Evolutionary conservation across 768 basidiomycete species (phyloP).

Genomic region (Podaxis sp.): DNA sequence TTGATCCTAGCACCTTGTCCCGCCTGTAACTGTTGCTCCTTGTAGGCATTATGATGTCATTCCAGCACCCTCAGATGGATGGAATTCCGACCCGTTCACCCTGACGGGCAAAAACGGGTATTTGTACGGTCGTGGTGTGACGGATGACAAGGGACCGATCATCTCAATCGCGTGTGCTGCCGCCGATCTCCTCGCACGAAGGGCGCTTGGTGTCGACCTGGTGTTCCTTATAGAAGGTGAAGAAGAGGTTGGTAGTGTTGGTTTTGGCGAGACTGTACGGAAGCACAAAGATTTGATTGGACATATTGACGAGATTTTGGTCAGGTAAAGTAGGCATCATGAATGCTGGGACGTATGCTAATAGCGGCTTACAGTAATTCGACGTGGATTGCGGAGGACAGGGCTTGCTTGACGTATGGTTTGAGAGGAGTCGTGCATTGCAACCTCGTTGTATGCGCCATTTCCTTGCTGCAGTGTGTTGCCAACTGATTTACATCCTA

Average conservation of each 20-base stretch:
- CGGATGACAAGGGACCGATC: conserved; percentile 96
- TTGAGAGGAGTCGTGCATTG: conserved; percentile 93
- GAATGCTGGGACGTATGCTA: not conserved
- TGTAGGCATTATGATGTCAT: conserved; percentile 94
- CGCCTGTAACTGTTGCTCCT: conserved; percentile 2
- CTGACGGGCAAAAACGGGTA: conserved; percentile 85
- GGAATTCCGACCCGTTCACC: conserved; percentile 84
- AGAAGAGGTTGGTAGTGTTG: conserved; percentile 91
- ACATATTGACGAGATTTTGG: conserved; percentile 83
- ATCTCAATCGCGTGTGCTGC: conserved; percentile 90
- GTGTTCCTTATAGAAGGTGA: conserved; percentile 95
- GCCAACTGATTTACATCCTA: conserved; percentile 24
- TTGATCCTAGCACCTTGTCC: not conserved
- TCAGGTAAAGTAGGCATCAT: conserved; percentile 51
- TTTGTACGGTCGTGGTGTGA: conserved; percentile 86
- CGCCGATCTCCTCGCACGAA: conserved; percentile 69
- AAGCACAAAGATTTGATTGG: conserved; percentile 83
- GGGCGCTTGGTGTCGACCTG: conserved; percentile 81
- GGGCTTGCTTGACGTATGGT: conserved; percentile 94
- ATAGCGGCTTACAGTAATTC: conserved; percentile 64
- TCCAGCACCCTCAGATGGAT: conserved; percentile 67
- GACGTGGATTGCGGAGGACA: conserved; percentile 92
- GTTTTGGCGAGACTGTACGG: conserved; percentile 77
- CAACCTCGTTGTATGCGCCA: conserved; percentile 56
- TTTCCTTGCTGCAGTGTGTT: not conserved